Base-by-base conservation (phyloP, 345 rosid species). In the Linum tenue region DNA sequence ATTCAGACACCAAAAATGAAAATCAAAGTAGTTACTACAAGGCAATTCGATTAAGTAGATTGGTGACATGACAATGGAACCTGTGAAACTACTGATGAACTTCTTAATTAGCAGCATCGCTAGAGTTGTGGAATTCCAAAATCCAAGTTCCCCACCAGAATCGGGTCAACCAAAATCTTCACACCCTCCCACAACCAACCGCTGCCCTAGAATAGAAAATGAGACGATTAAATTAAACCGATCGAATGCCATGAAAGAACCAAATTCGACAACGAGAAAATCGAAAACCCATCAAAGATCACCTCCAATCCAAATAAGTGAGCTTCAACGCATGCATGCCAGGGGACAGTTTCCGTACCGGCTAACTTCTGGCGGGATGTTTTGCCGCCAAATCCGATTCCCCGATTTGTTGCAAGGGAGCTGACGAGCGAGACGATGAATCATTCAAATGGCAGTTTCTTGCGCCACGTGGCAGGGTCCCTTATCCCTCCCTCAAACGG, bases 111-210 rank as follows among this genome's bases (percentile, higher is more conserved):
- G 87, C 84, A 67, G 88, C 91, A 83, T 87, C 97, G 80, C n/a
- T 85, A 89, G 51, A 89, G 89, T 94, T 80, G 84, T 12, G 96
- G 94, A 74, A 92, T 87, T 65, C 96, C 98, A 73, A 92, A 92
- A 70, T 89, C 98, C 85, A 89, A 82, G 81, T 81, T 87, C 43
- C 96, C 98, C 61, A 87, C 95, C 72, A 89, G 71, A 63, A 92
- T 89, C 39, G 92, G 95, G 69, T 89, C 95, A 65, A 90, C 97
- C 76, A 89, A 82, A 66, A 85, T 64, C 69, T 66, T 86, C 68
- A 84, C 42, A n/a, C 86, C 86, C 60, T 87, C 94, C 96, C 98
- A 92, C 66, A 86, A 62, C 94, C 98, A 89, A 81, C 94, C 85
- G 72, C 86, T 89, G 3, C 97, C 97, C 97, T 87, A 70, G 42